These are phyloP conservation scores for Mucor mucedo DNA, from an alignment of 371 early-diverging fungal genomes.

Conservation along the genomic window DNA sequence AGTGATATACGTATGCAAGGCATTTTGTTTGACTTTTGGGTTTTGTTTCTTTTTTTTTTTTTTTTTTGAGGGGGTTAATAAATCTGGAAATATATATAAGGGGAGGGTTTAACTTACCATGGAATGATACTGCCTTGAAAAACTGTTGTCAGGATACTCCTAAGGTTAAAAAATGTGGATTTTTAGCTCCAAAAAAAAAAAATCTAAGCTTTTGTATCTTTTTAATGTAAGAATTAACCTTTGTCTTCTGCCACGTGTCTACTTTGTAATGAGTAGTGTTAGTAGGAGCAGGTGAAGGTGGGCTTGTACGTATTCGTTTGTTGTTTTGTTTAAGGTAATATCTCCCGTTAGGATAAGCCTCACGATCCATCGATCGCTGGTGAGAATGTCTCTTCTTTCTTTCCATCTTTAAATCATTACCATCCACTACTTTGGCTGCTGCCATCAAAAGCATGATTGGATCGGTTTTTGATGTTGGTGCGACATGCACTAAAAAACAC, in stretches of 20 bases:
- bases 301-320: constrained; percentile 21
- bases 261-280: background rate
- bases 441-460: constrained; percentile 52
- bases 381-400: background rate
- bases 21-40: constrained; percentile 57
- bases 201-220: constrained; percentile 7
- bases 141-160: constrained; percentile 10
- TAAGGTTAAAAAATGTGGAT: background rate
- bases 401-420: constrained; percentile 11
- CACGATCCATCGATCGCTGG: background rate
- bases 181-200: background rate
- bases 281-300: constrained; percentile 24
- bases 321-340: constrained; percentile 20
- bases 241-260: constrained; percentile 17
- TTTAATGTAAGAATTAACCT: background rate
- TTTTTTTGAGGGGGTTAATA: constrained; percentile 15
- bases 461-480: constrained; percentile 29
- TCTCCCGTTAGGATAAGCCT: constrained; percentile 10
- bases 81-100: too few relatives aligned
- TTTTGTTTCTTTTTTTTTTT: constrained; percentile 57
- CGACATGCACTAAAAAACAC: background rate
- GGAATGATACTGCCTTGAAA: constrained; percentile 32
- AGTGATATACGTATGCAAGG: constrained; percentile 58
- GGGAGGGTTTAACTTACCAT: constrained; percentile 22
- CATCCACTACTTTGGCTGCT: constrained; percentile 49